These are phyloP conservation scores for Abrus precatorius DNA, from an alignment of 306 rosid species.

Conservation along the genomic window DNA sequence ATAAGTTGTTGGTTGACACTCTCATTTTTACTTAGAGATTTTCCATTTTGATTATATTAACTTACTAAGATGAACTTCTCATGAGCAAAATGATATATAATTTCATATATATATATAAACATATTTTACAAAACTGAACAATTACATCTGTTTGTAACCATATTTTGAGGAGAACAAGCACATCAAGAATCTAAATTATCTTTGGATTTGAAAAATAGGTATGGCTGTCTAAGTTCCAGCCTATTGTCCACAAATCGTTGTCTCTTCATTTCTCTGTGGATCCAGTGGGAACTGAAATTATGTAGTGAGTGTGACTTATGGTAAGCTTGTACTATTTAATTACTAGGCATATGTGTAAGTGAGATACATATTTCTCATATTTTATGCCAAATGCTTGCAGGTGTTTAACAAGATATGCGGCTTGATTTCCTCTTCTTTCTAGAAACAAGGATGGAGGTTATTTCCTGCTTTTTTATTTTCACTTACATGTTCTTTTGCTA, in stretches of 20 bases:
- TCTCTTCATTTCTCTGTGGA: slow-evolving; percentile 79
- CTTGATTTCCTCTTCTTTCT: slow-evolving; percentile 42
- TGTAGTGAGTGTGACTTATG: slow-evolving; percentile 63
- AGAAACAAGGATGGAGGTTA: slow-evolving; percentile 46
- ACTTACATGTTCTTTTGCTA: slow-evolving; percentile 42
- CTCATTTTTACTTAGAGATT: slow-evolving; percentile 29
- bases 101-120: slow-evolving; percentile 17
- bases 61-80: slow-evolving; percentile 15
- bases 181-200: slow-evolving; percentile 44
- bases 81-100: slow-evolving; percentile 30
- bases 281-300: slow-evolving; percentile 92
- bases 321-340: slow-evolving; percentile 54
- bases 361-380: slow-evolving; percentile 7
- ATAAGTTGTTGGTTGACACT: not conserved
- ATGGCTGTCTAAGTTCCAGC: slow-evolving; percentile 80
- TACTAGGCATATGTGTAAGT: slow-evolving; percentile 11
- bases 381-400: slow-evolving; percentile 51
- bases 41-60: slow-evolving; percentile 21
- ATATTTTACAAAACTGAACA: slow-evolving; percentile 1
- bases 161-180: slow-evolving; percentile 35
- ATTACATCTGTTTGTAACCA: slow-evolving; percentile 14
- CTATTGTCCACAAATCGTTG: slow-evolving; percentile 68
- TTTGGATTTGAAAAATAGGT: slow-evolving; percentile 60
- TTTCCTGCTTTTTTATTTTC: slow-evolving; percentile 34
- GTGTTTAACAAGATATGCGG: slow-evolving; percentile 47